phyloP scores from a whole-genome alignment of 495 filamentous ascomycete species.

The Neurospora sp. region DNA sequence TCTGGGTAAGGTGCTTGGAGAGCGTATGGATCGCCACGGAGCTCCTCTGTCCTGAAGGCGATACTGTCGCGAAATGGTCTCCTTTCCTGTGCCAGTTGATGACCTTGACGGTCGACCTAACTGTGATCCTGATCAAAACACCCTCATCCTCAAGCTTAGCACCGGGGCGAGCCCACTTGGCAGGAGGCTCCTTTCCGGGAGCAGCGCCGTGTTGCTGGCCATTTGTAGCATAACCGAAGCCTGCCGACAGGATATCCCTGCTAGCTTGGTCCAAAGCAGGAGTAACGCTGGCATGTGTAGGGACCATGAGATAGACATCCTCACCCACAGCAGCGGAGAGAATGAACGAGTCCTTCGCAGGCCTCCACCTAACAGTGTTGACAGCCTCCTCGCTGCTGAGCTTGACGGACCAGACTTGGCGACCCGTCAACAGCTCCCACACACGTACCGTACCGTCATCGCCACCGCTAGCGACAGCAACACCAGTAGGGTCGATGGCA shows the following conservation, averaged over 20 bases:
- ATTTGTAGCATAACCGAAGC: slow-evolving; percentile 81
- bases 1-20: slow-evolving; percentile 87
- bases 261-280: slow-evolving; percentile 53
- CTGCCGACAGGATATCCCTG: slow-evolving; percentile 67
- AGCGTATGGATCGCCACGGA: slow-evolving; percentile 95
- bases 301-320: slow-evolving; percentile 73
- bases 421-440: slow-evolving; percentile 81
- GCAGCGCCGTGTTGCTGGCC: slow-evolving; percentile 46
- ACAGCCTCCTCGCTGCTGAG: slow-evolving; percentile 74
- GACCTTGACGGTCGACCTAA: slow-evolving; percentile 79
- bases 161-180: slow-evolving; percentile 74
- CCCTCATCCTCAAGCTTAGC: slow-evolving; percentile 64
- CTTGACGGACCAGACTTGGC: slow-evolving; percentile 77
- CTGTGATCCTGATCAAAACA: slow-evolving; percentile 64
- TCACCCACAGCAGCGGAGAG: slow-evolving; percentile 78
- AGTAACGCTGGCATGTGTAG: slow-evolving; percentile 31
- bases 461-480: slow-evolving; percentile 64
- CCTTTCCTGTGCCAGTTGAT: slow-evolving; percentile 90
- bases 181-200: slow-evolving; percentile 64
- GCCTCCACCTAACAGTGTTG: slow-evolving; percentile 83
- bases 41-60: slow-evolving; percentile 61
- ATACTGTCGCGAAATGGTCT: slow-evolving; percentile 90
- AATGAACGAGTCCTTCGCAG: slow-evolving; percentile 67
- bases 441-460: slow-evolving; percentile 89
- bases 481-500: slow-evolving; percentile 39